Percentiles rank a stretch among this genome's conserved stretches.
Conservation (phyloP, 2,329 filamentous ascomycete genomes). For the Talaromyces sp. region DNA sequence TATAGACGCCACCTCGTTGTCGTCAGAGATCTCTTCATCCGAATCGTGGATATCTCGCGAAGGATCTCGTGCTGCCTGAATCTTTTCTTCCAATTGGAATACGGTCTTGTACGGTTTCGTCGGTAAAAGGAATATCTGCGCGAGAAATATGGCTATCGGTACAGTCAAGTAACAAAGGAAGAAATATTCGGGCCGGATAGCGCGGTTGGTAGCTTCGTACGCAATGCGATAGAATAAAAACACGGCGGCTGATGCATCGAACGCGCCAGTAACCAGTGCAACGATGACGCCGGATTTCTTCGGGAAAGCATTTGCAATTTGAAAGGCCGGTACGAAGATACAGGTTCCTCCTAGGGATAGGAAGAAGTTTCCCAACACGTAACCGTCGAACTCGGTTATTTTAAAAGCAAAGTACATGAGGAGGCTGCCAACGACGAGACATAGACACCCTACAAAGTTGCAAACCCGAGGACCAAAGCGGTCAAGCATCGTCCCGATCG, state of each 20-base stretch:
- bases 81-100: slow-evolving; percentile 69
- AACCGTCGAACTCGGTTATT: slow-evolving; percentile 64
- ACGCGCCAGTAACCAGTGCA: slow-evolving; percentile 74
- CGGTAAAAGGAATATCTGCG: slow-evolving; percentile 67
- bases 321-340: slow-evolving; percentile 76
- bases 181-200: slow-evolving; percentile 56
- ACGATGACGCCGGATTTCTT: slow-evolving; percentile 70
- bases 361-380: slow-evolving; percentile 70
- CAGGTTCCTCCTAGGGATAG: slow-evolving; percentile 75
- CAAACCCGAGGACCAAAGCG: slow-evolving; percentile 75
- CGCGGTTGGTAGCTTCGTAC: slow-evolving; percentile 55
- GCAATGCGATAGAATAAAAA: slow-evolving; percentile 71
- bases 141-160: slow-evolving; percentile 60
- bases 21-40: slow-evolving; percentile 50
- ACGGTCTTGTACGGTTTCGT: slow-evolving; percentile 72
- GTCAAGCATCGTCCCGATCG: slow-evolving; percentile 80
- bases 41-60: slow-evolving; percentile 45
- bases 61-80: slow-evolving; percentile 49
- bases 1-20: slow-evolving; percentile 44
- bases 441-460: slow-evolving; percentile 64
- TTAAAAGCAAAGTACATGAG: slow-evolving; percentile 66
- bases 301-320: slow-evolving; percentile 78
- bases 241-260: slow-evolving; percentile 75
- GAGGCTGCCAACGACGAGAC: slow-evolving; percentile 64
- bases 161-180: slow-evolving; percentile 72